A percentile compares a stretch with the other conserved stretches of the same genome.
Conservation (phyloP, 2,329 filamentous ascomycete species). For the Macrophomina tecta region DNA sequence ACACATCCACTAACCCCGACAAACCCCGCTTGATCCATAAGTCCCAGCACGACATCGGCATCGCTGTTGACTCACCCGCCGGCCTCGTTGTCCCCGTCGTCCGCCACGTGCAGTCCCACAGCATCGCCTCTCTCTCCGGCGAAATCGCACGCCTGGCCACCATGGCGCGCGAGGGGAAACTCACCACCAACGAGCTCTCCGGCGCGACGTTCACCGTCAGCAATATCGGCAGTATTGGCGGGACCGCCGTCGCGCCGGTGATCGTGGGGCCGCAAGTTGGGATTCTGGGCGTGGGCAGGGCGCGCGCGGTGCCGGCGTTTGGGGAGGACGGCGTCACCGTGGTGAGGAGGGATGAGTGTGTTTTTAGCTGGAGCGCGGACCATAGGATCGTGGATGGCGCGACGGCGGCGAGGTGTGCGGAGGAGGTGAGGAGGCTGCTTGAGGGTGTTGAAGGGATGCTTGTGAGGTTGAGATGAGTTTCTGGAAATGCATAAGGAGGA, state of each 20-base stretch:
- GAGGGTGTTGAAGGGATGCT: conserved; percentile 90
- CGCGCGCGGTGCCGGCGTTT: conserved; percentile 83
- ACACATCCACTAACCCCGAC: conserved; percentile 59
- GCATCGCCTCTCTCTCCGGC: conserved; percentile 76
- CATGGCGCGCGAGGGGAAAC: conserved; percentile 75
- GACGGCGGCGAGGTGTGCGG: conserved; percentile 89
- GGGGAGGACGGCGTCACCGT: conserved; percentile 57
- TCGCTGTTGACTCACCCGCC: conserved; percentile 91
- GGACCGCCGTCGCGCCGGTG: conserved; percentile 88
- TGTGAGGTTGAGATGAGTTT: conserved; percentile 70
- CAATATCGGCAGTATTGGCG: conserved; percentile 95
- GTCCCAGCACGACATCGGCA: conserved; percentile 88
- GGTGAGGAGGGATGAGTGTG: conserved; percentile 78
- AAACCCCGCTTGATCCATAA: conserved; percentile 81
- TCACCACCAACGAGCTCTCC: conserved; percentile 75
- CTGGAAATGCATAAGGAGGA: too few relatives aligned
- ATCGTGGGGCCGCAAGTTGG: conserved; percentile 90
- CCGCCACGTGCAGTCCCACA: conserved; percentile 78
- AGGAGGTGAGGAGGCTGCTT: conserved; percentile 76
- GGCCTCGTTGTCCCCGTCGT: conserved; percentile 93
- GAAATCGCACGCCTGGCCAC: conserved; percentile 77
- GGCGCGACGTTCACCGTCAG: conserved; percentile 95
- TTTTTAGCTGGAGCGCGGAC: conserved; percentile 96
- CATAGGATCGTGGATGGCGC: conserved; percentile 94
- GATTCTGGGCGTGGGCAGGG: conserved; percentile 86